These are phyloP conservation scores for Strigomonas culicis DNA, from an alignment of 208 protist genomes.

Conservation along the genomic window DNA sequence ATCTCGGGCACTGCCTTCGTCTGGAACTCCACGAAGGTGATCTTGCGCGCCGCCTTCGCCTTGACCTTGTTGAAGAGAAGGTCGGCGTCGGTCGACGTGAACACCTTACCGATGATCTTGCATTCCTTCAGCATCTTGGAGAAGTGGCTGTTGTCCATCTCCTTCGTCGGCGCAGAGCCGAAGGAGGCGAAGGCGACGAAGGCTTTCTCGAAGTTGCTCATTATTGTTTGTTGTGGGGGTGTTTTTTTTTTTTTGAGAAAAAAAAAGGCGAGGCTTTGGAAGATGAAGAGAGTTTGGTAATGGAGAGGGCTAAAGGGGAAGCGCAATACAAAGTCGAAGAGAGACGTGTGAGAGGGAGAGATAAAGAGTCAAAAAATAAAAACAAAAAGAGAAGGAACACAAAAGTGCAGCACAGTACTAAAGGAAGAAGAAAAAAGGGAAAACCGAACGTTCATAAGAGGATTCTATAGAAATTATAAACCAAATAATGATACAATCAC, in stretches of 20 bases:
- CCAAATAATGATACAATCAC: too few species aligned
- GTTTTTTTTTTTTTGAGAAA: slow-evolving; percentile 8
- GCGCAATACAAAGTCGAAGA: neutral
- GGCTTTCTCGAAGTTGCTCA: slow-evolving; percentile 41
- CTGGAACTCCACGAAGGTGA: slow-evolving; percentile 71
- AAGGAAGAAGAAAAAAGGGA: slow-evolving; percentile 1
- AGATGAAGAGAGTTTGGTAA: neutral
- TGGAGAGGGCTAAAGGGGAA: slow-evolving; percentile 3
- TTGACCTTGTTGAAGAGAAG: slow-evolving; percentile 91
- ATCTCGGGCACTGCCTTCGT: slow-evolving; percentile 78
- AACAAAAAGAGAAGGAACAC: neutral
- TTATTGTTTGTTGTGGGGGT: slow-evolving; percentile 8
- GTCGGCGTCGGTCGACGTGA: slow-evolving; percentile 87
- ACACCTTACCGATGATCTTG: slow-evolving; percentile 88
- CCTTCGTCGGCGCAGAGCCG: slow-evolving; percentile 71
- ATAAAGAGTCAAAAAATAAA: slow-evolving; percentile 2
- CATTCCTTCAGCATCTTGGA: slow-evolving; percentile 91
- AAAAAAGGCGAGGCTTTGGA: neutral
- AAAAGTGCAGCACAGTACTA: neutral
- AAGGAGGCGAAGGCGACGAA: slow-evolving; percentile 90
- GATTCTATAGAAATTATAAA: neutral
- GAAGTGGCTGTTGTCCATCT: slow-evolving; percentile 91
- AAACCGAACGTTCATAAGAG: neutral
- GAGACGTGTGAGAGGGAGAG: neutral
- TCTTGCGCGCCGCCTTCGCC: slow-evolving; percentile 85